A percentile compares a stretch with the other conserved stretches of the same genome.
Evolutionary conservation across 1,284 basidiomycete species (phyloP).

Genomic region (Sutorius eximius): DNA sequence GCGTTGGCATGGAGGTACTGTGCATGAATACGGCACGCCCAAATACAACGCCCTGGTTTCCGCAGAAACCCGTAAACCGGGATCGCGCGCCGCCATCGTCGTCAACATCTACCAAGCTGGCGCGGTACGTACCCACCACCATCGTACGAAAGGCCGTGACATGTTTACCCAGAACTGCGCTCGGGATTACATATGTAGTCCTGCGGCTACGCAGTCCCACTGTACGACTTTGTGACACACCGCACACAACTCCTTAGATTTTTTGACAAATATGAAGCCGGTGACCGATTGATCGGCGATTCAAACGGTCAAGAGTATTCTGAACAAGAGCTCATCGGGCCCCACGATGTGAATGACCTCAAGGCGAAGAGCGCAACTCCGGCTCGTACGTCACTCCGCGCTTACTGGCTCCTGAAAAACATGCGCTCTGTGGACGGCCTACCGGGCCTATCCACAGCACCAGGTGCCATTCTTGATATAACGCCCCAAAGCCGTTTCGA

Average conservation of each 20-base stretch:
- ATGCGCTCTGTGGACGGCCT: slow-evolving; percentile 50
- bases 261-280: slow-evolving; percentile 32
- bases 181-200: slow-evolving; percentile 36
- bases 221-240: slow-evolving; percentile 47
- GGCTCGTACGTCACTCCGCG: slow-evolving; percentile 39
- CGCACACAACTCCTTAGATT: slow-evolving; percentile 41
- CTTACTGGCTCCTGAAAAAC: slow-evolving; percentile 49
- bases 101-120: slow-evolving; percentile 51
- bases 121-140: slow-evolving; percentile 41
- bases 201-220: slow-evolving; percentile 55
- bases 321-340: background rate
- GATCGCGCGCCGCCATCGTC: slow-evolving; percentile 52
- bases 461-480: slow-evolving; percentile 16
- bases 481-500: slow-evolving; percentile 19
- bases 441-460: slow-evolving; percentile 34
- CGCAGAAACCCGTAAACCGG: slow-evolving; percentile 43
- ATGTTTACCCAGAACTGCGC: background rate
- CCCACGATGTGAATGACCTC: slow-evolving; percentile 5
- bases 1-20: slow-evolving; percentile 38
- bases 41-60: slow-evolving; percentile 49
- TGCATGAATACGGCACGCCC: slow-evolving; percentile 53
- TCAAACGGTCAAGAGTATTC: background rate
- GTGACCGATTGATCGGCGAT: slow-evolving; percentile 20
- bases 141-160: background rate
- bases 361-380: slow-evolving; percentile 5